Conservation (phyloP, 2,329 filamentous ascomycete genomes). For the Dactylellina haptotyla region DNA sequence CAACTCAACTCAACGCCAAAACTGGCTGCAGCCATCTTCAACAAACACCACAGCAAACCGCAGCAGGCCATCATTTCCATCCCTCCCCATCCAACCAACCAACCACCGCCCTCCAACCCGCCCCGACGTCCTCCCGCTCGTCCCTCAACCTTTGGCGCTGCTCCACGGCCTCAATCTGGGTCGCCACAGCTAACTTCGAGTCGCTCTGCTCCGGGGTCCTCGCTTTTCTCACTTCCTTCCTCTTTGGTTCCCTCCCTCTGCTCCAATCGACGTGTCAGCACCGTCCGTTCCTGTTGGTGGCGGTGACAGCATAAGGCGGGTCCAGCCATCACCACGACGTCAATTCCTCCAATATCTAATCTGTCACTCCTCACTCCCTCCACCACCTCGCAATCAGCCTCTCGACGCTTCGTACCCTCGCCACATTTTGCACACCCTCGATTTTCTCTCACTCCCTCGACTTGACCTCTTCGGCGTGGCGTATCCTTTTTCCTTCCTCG, state of each 20-base stretch:
- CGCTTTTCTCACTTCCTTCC: slow-evolving; percentile 6
- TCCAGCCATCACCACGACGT: slow-evolving; percentile 32
- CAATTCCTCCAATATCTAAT: not conserved
- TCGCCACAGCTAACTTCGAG: slow-evolving; percentile 35
- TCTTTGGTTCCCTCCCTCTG: slow-evolving; percentile 13
- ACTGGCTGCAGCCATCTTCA: slow-evolving; percentile 9
- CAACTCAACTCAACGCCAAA: too few species aligned
- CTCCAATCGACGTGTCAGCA: slow-evolving; percentile 54
- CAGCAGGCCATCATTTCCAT: slow-evolving; percentile 36
- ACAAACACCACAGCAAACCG: slow-evolving; percentile 25
- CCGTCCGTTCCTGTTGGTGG: slow-evolving; percentile 48
- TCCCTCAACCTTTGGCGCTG: slow-evolving; percentile 27
- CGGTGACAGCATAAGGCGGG: slow-evolving; percentile 43
- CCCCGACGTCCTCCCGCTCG: slow-evolving; percentile 9
- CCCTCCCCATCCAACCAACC: slow-evolving; percentile 51
- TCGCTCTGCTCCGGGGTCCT: slow-evolving; percentile 27
- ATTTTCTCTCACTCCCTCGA: not conserved
- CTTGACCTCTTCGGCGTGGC: slow-evolving; percentile 8
- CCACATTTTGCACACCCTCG: not conserved
- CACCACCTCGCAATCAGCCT: not conserved
- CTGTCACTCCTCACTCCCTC: not conserved
- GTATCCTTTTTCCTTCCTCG: not conserved
- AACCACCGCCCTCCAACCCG: slow-evolving; percentile 45
- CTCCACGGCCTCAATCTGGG: slow-evolving; percentile 19
- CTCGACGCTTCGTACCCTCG: too few species aligned